Evolutionary conservation across 768 basidiomycete genomes (phyloP).

Genomic region (Kwoniella botswanensis): DNA sequence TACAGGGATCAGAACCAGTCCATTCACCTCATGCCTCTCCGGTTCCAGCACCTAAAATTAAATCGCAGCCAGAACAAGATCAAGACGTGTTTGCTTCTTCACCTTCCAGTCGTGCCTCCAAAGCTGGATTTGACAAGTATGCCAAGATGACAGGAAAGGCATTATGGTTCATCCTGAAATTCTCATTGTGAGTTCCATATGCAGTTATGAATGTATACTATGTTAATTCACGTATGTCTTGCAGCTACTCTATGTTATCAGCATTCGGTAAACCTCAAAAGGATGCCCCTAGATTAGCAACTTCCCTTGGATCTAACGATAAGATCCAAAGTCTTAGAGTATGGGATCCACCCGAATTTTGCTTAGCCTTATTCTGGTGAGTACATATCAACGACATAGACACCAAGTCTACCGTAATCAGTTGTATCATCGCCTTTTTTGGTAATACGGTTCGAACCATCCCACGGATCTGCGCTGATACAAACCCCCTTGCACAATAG

Average conservation of each 20-base stretch:
- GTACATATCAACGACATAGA: conserved; percentile 13
- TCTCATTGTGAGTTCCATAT: conserved; percentile 29
- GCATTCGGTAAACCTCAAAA: conserved; percentile 31
- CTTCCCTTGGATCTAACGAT: conserved; percentile 25
- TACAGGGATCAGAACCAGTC: conserved; percentile 39
- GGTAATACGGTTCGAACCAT: too few relatives aligned
- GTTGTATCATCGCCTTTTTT: too few relatives aligned
- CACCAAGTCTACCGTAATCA: too few relatives aligned
- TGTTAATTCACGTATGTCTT: not conserved
- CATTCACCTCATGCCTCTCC: conserved; percentile 52
- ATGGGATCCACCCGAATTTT: conserved; percentile 57
- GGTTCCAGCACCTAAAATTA: conserved; percentile 36
- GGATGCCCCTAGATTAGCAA: not conserved
- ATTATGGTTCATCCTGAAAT: conserved; percentile 27
- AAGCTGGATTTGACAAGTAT: not conserved
- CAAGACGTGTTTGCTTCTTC: conserved; percentile 27
- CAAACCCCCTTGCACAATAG: conserved; percentile 10
- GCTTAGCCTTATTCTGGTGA: conserved; percentile 55
- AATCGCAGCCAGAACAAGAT: conserved; percentile 20
- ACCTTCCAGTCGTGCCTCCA: not conserved
- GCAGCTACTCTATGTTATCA: conserved; percentile 29
- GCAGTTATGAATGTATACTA: not conserved
- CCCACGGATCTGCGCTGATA: too few relatives aligned
- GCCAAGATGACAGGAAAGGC: conserved; percentile 18
- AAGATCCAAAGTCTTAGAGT: conserved; percentile 53